Percentiles rank a stretch among this genome's conserved stretches.
These are phyloP conservation scores for Selenicereus undatus DNA, from an alignment of 148 eudicot genomes.

Conservation along the genomic window DNA sequence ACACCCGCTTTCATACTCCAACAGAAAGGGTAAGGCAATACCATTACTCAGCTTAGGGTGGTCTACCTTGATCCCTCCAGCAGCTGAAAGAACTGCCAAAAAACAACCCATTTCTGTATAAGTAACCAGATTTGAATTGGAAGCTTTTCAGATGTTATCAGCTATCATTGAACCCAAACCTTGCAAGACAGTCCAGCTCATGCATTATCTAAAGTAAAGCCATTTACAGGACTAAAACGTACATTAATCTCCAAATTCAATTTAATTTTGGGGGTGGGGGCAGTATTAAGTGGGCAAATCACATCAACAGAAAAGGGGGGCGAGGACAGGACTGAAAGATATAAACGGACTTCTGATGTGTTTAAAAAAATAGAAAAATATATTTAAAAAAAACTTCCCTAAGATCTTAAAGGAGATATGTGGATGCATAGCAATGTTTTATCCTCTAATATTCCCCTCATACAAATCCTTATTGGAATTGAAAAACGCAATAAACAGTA, in stretches of 20 bases:
- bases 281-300: background rate
- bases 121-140: background rate
- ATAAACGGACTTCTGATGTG: background rate
- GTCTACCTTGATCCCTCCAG: conserved; percentile 91
- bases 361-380: background rate
- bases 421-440: background rate
- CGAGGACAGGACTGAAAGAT: background rate
- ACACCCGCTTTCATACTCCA: too few species aligned
- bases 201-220: background rate
- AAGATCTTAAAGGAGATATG: background rate
- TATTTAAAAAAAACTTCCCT: background rate
- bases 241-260: background rate
- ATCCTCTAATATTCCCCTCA: background rate
- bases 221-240: background rate
- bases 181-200: background rate
- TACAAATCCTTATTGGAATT: background rate
- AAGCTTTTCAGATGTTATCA: background rate
- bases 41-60: conserved; percentile 81
- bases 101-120: background rate
- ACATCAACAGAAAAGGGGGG: background rate
- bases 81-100: conserved; percentile 82
- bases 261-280: too few species aligned
- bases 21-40: conserved; percentile 26
- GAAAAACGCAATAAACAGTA: background rate
- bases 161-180: background rate